Percentiles rank a stretch among this genome's conserved stretches.
phyloP scores from a whole-genome alignment of 495 filamentous ascomycete species.

The Neurospora africana region DNA sequence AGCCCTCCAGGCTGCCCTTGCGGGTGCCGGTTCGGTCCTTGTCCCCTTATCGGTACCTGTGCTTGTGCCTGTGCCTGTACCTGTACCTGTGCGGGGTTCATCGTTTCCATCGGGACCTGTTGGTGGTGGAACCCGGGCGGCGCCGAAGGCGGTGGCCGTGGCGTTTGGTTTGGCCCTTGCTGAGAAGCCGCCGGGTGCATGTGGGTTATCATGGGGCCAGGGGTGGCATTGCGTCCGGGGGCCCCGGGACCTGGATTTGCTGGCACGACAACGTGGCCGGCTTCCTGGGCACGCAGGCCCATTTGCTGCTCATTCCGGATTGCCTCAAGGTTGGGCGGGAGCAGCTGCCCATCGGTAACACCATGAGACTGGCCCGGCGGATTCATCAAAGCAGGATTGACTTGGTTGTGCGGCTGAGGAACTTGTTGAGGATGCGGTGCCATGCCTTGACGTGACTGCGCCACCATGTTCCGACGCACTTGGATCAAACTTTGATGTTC shows the following conservation, averaged over 20 bases:
- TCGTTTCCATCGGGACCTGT: constrained; percentile 29
- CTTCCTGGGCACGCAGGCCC: constrained; percentile 34
- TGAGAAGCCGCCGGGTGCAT: constrained; percentile 26
- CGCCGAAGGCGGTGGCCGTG: constrained; percentile 26
- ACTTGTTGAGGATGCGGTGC: constrained; percentile 14
- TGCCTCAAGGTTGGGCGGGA: constrained; percentile 33
- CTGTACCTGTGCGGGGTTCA: constrained; percentile 19
- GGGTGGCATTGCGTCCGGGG: constrained; percentile 32
- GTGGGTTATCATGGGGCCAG: constrained; percentile 14
- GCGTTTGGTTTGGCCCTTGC: constrained; percentile 23
- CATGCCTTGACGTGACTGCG: constrained; percentile 17
- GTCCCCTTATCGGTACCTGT: constrained; percentile 18
- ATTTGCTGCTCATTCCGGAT: constrained; percentile 39
- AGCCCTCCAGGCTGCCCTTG: constrained; percentile 39
- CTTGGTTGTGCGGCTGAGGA: constrained; percentile 24
- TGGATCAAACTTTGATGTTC: constrained; percentile 23
- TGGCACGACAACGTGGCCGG: constrained; percentile 42
- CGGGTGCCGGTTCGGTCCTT: constrained; percentile 26
- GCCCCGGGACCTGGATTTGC: constrained; percentile 33
- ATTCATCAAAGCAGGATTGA: constrained; percentile 27
- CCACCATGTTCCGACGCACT: constrained; percentile 9
- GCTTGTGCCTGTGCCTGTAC: constrained; percentile 25
- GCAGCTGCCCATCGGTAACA: constrained; percentile 27
- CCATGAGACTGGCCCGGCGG: constrained; percentile 22
- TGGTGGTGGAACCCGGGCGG: constrained; percentile 25